These are phyloP conservation scores for Mucor irregularis DNA, from an alignment of 371 early-diverging fungal species.

Conservation along the genomic window DNA sequence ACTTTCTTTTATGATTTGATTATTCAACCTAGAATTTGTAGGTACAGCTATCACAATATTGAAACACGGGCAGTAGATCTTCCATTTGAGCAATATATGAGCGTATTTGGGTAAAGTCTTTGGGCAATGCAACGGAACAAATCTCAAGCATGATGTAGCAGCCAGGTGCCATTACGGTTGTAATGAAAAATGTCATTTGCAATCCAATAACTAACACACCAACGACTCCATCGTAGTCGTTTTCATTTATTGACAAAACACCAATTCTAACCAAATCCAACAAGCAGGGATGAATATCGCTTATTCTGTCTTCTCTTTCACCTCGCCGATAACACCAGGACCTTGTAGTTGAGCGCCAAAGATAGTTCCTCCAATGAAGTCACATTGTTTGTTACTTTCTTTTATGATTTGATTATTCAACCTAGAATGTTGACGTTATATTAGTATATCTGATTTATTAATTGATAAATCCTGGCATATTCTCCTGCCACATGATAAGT, in stretches of 20 bases:
- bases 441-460: background rate
- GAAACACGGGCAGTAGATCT: background rate
- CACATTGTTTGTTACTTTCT: background rate
- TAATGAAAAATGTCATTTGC: background rate
- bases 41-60: background rate
- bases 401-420: background rate
- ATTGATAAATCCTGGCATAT: background rate
- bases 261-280: background rate
- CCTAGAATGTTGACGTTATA: background rate
- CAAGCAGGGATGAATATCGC: slow-evolving; percentile 3
- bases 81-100: background rate
- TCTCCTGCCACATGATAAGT: background rate
- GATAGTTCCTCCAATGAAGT: background rate
- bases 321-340: slow-evolving; percentile 12
- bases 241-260: background rate
- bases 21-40: background rate
- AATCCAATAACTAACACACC: background rate
- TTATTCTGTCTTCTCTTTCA: slow-evolving; percentile 42
- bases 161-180: background rate
- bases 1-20: background rate
- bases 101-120: background rate
- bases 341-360: background rate
- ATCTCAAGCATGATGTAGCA: background rate
- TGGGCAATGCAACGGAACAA: background rate
- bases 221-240: slow-evolving; percentile 1